Percentiles rank a stretch among this genome's conserved stretches.
Conservation (phyloP, 305 asterid species). For the Solanum hybrid region DNA sequence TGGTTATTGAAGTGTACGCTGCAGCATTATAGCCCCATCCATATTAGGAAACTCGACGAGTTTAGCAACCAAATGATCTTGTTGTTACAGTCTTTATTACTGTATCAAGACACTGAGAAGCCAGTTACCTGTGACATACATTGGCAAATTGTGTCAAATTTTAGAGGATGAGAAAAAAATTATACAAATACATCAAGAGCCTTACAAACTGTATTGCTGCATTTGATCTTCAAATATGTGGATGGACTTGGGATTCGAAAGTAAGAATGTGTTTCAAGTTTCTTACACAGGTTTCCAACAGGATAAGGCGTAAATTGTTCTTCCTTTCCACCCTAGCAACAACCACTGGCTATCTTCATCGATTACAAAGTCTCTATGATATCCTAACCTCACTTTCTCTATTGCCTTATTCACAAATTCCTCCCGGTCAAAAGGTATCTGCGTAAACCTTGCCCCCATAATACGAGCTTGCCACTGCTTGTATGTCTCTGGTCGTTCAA, state of each 20-base stretch:
- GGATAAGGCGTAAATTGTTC: constrained; percentile 31
- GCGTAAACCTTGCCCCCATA: constrained; percentile 27
- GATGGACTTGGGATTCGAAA: not conserved
- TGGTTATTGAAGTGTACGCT: not conserved
- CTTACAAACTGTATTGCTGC: not conserved
- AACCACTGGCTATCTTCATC: constrained; percentile 36
- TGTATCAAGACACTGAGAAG: not conserved
- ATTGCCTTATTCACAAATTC: constrained; percentile 6
- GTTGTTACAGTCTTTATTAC: not conserved
- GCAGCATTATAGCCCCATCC: not conserved
- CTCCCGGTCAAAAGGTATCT: constrained; percentile 17
- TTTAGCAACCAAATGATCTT: not conserved
- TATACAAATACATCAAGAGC: not conserved
- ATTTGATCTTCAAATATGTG: not conserved
- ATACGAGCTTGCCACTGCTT: constrained; percentile 39
- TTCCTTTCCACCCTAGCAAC: constrained; percentile 43
- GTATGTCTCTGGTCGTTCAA: constrained; percentile 39
- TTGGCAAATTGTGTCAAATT: not conserved
- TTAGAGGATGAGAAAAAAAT: not conserved
- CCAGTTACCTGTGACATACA: not conserved
- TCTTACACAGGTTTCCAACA: constrained; percentile 34
- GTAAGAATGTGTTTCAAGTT: not conserved
- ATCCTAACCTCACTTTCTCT: constrained; percentile 18
- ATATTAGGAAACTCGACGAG: not conserved
- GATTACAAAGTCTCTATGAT: constrained; percentile 37